Conservation (phyloP, 2,329 filamentous ascomycete genomes). For the Thielaviopsis ethacetica region DNA sequence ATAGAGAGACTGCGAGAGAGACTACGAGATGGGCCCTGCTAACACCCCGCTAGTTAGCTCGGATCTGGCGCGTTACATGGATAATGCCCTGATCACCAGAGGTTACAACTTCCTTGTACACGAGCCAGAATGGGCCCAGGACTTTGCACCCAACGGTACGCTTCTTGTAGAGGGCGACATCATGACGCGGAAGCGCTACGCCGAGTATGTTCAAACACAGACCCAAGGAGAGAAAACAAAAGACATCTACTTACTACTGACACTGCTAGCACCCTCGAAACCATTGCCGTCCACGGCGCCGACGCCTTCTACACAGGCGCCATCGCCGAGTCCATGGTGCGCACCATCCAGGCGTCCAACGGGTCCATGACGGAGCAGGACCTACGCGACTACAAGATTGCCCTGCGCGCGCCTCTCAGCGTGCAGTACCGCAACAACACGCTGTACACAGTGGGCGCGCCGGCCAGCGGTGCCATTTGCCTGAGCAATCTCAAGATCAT, state of each 20-base stretch:
- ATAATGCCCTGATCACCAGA: slow-evolving; percentile 16
- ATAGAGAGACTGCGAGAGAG: background rate
- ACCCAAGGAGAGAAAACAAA: too few species aligned
- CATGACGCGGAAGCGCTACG: slow-evolving; percentile 69
- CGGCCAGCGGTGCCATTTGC: slow-evolving; percentile 61
- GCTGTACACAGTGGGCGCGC: slow-evolving; percentile 53
- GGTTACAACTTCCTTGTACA: slow-evolving; percentile 49
- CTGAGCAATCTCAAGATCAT: slow-evolving; percentile 68
- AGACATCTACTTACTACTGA: background rate
- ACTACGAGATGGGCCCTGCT: too few species aligned
- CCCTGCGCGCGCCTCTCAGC: slow-evolving; percentile 44
- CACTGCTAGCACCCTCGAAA: slow-evolving; percentile 44
- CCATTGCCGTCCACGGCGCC: slow-evolving; percentile 55
- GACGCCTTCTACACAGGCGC: slow-evolving; percentile 59
- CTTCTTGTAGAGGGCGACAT: slow-evolving; percentile 55
- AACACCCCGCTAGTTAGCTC: too few species aligned
- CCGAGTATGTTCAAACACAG: slow-evolving; percentile 25
- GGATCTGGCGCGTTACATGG: slow-evolving; percentile 64
- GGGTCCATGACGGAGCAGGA: slow-evolving; percentile 80
- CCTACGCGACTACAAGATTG: slow-evolving; percentile 54
- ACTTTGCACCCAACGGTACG: slow-evolving; percentile 74
- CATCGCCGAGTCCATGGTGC: slow-evolving; percentile 58
- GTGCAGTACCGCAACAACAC: slow-evolving; percentile 55
- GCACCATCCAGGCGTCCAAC: slow-evolving; percentile 47
- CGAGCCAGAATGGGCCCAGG: slow-evolving; percentile 66